Conservation (phyloP, 78 protist species). For the Mastigamoeba balamuthi region DNA sequence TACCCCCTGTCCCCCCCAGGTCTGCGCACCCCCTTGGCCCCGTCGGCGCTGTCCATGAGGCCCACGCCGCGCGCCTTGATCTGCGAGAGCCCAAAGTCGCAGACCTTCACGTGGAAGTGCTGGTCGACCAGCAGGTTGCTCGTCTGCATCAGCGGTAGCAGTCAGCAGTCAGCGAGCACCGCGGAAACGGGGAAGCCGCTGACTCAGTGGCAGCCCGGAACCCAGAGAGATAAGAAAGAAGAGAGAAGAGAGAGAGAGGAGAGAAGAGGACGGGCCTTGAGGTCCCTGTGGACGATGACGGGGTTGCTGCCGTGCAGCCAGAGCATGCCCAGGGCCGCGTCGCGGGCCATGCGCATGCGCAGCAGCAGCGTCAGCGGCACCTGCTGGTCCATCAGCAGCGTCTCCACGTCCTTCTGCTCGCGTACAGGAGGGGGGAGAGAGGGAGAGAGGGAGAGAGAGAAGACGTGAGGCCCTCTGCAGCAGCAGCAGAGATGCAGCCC, state of each 20-base stretch:
- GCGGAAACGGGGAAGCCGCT: too few relatives aligned
- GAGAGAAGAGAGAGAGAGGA: too few relatives aligned
- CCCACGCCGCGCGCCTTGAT: constrained; percentile 48
- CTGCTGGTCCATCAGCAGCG: constrained; percentile 35
- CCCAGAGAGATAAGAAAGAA: too few relatives aligned
- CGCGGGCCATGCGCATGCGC: constrained; percentile 55
- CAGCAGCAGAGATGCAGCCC: too few relatives aligned
- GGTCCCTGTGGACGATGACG: constrained; percentile 55
- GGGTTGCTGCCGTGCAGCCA: constrained; percentile 60
- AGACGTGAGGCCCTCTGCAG: too few relatives aligned
- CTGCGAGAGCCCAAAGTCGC: constrained; percentile 62
- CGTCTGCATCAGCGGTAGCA: not conserved
- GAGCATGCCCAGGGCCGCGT: constrained; percentile 58
- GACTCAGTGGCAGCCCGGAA: too few relatives aligned
- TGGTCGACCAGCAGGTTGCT: constrained; percentile 46
- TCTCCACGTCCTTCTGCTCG: constrained; percentile 43
- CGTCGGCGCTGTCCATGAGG: constrained; percentile 48
- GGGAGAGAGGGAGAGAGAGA: too few relatives aligned
- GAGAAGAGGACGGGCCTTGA: constrained; percentile 2
- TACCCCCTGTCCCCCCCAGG: not conserved
- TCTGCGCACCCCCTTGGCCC: constrained; percentile 54
- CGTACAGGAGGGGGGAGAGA: too few relatives aligned
- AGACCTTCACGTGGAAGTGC: constrained; percentile 44
- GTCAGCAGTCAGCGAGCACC: too few relatives aligned
- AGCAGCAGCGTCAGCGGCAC: constrained; percentile 28